A percentile compares a stretch with the other conserved stretches of the same genome.
These are phyloP conservation scores for Postia placenta DNA, from an alignment of 768 basidiomycete species.

Conservation along the genomic window DNA sequence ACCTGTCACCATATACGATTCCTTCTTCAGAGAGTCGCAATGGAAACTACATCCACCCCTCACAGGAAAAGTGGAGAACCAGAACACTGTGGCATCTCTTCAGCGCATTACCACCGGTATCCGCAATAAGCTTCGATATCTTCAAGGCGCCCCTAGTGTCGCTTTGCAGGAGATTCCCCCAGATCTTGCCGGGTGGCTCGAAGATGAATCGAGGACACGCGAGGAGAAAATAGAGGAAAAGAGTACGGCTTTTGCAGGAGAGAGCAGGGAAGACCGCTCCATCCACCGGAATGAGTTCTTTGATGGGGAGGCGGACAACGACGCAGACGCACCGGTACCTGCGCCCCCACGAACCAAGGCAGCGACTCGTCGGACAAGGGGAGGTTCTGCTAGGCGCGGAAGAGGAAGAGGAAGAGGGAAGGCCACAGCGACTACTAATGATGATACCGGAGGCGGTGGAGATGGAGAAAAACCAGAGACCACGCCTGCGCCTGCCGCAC, in stretches of 20 bases:
- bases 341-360: constrained; percentile 18
- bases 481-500: constrained; percentile 22
- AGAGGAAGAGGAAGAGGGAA: constrained; percentile 27
- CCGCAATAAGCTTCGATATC: constrained; percentile 82
- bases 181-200: constrained; percentile 72
- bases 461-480: constrained; percentile 34
- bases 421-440: constrained; percentile 8
- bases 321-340: constrained; percentile 30
- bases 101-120: constrained; percentile 86
- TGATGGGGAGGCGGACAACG: constrained; percentile 67
- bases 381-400: constrained; percentile 23
- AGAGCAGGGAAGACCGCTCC: constrained; percentile 46
- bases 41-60: constrained; percentile 93
- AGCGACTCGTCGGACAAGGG: constrained; percentile 18
- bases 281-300: constrained; percentile 63
- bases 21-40: constrained; percentile 87
- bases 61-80: constrained; percentile 87
- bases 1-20: constrained; percentile 84
- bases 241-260: constrained; percentile 50
- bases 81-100: constrained; percentile 76
- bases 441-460: constrained; percentile 29
- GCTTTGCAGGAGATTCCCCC: constrained; percentile 96
- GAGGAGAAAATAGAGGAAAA: constrained; percentile 71
- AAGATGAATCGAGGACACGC: constrained; percentile 59
- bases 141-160: constrained; percentile 95